Evolutionary conservation across 768 basidiomycete genomes (phyloP).

Genomic region (Glaciozyma martinii): DNA sequence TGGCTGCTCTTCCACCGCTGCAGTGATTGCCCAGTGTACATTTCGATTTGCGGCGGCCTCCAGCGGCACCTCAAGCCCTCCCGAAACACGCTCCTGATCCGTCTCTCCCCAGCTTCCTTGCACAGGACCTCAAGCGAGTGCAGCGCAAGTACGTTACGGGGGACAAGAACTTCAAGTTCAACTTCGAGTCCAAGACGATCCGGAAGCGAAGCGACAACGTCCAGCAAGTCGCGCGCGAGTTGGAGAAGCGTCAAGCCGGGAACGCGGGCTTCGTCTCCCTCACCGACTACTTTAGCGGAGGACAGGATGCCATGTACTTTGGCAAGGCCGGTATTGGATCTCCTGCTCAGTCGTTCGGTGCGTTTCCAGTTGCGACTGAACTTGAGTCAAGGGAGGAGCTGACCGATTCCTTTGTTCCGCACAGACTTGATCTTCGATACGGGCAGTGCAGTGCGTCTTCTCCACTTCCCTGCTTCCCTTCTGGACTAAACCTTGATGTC

Average conservation of each 20-base stretch:
- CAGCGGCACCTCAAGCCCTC: neutral
- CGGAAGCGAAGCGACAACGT: conserved; percentile 11
- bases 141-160: conserved; percentile 4
- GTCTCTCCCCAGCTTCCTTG: conserved; percentile 15
- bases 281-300: conserved; percentile 28
- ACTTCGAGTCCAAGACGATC: conserved; percentile 11
- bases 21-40: too few relatives aligned
- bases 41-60: too few relatives aligned
- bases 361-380: neutral
- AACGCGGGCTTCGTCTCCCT: conserved; percentile 7
- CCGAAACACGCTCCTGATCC: neutral
- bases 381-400: neutral
- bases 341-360: conserved; percentile 19
- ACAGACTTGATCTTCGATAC: neutral
- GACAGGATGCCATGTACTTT: conserved; percentile 27
- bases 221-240: conserved; percentile 7
- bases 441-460: neutral
- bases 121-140: conserved; percentile 16
- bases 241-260: conserved; percentile 23
- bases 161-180: conserved; percentile 4
- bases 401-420: neutral
- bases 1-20: too few relatives aligned
- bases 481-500: neutral
- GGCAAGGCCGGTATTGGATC: conserved; percentile 21
- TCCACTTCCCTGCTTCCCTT: too few relatives aligned